phyloP scores from a whole-genome alignment of 345 rosid genomes.

The Alliaria petiolata region DNA sequence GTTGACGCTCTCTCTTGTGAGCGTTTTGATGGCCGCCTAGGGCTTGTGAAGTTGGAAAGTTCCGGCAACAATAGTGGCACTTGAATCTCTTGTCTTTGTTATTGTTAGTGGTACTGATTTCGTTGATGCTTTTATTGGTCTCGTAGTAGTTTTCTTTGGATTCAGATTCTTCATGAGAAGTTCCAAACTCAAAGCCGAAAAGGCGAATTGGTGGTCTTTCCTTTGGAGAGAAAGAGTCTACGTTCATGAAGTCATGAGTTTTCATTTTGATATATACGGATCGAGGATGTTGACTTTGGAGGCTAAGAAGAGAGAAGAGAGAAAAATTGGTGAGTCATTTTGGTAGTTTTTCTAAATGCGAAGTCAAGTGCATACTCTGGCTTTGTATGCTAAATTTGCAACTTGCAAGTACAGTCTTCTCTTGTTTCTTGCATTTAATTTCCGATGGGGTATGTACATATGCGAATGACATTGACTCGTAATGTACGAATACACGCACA shows the following conservation, averaged over 20 bases:
- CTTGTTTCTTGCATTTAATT: conserved; percentile 19
- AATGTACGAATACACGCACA: background rate
- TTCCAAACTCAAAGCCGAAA: conserved; percentile 61
- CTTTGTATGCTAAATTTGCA: conserved; percentile 23
- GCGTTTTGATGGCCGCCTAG: conserved; percentile 61
- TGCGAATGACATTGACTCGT: background rate
- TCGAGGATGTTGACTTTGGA: background rate
- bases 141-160: conserved; percentile 2
- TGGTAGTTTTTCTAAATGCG: background rate
- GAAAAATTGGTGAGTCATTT: background rate
- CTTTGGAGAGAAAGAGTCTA: conserved; percentile 47
- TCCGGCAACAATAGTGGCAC: conserved; percentile 43
- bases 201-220: conserved; percentile 54
- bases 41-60: conserved; percentile 49
- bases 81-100: conserved; percentile 40
- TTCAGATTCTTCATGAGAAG: conserved; percentile 24
- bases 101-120: background rate
- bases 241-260: conserved; percentile 59
- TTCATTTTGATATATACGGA: conserved; percentile 27
- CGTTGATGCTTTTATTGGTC: background rate
- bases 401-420: conserved; percentile 26
- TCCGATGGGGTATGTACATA: conserved; percentile 23
- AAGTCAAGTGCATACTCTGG: conserved; percentile 3
- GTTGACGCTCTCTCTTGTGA: conserved; percentile 50
- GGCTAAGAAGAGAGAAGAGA: background rate